phyloP scores from a whole-genome alignment of 2,329 filamentous ascomycete species.

The Triangularia verruculosa region DNA sequence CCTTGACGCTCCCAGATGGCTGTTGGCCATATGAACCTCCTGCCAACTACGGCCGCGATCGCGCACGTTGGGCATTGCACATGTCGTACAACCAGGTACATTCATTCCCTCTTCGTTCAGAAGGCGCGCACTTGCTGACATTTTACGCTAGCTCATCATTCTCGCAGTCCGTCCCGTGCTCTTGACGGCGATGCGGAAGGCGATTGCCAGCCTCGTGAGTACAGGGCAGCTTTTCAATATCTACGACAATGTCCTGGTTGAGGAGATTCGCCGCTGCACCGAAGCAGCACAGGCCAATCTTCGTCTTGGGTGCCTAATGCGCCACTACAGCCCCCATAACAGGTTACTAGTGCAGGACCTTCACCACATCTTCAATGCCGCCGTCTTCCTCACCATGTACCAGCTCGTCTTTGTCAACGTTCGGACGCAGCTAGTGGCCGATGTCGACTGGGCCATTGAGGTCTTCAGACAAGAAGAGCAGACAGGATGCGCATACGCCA shows the following conservation, averaged over 20 bases:
- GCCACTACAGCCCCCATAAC: conserved; percentile 34
- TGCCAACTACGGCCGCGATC: conserved; percentile 36
- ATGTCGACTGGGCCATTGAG: conserved; percentile 41
- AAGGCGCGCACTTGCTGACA: neutral
- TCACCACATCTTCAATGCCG: conserved; percentile 51
- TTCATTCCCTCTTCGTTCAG: neutral
- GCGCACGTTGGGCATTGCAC: conserved; percentile 45
- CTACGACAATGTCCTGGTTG: conserved; percentile 29
- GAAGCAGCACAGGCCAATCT: conserved; percentile 47
- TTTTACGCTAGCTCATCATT: conserved; percentile 42
- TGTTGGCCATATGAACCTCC: neutral
- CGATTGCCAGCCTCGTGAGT: conserved; percentile 40
- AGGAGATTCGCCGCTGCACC: conserved; percentile 39
- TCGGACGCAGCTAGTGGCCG: conserved; percentile 30
- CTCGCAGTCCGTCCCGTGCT: conserved; percentile 48
- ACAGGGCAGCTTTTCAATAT: conserved; percentile 28
- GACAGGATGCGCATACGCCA: conserved; percentile 39
- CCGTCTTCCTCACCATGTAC: conserved; percentile 46
- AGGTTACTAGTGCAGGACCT: conserved; percentile 45
- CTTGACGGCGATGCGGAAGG: conserved; percentile 46
- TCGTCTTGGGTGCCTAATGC: conserved; percentile 41
- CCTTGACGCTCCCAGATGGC: neutral
- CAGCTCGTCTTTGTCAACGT: conserved; percentile 40
- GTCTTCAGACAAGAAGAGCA: conserved; percentile 41
- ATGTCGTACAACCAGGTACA: conserved; percentile 47